phyloP scores from a whole-genome alignment of 2,329 filamentous ascomycete genomes.

The Knufia petricola region DNA sequence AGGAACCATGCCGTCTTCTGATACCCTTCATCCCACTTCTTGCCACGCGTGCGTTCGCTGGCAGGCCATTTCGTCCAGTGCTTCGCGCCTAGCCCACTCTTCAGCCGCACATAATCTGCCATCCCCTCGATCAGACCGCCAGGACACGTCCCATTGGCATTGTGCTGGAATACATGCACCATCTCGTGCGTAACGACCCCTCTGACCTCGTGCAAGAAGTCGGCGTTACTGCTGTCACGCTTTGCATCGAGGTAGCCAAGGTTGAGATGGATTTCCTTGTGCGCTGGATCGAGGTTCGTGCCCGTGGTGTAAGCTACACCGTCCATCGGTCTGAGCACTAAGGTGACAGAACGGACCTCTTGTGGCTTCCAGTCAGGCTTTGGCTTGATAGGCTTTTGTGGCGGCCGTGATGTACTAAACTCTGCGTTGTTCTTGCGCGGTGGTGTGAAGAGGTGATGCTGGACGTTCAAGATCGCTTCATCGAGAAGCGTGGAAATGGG shows the following conservation, averaged over 20 bases:
- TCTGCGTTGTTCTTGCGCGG: background rate
- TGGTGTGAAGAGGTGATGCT: slow-evolving; percentile 58
- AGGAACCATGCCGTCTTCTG: slow-evolving; percentile 87
- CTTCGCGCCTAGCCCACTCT: slow-evolving; percentile 61
- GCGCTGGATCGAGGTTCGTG: slow-evolving; percentile 65
- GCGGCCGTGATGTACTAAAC: background rate
- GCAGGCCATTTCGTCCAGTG: slow-evolving; percentile 61
- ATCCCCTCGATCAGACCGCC: slow-evolving; percentile 82
- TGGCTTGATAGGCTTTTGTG: slow-evolving; percentile 10
- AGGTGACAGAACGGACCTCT: slow-evolving; percentile 73
- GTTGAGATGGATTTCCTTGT: slow-evolving; percentile 89
- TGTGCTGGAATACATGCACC: slow-evolving; percentile 88
- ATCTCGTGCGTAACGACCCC: slow-evolving; percentile 88
- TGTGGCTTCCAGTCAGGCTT: slow-evolving; percentile 33
- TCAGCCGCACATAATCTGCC: slow-evolving; percentile 83
- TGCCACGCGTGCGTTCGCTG: slow-evolving; percentile 36
- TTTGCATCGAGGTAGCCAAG: slow-evolving; percentile 57
- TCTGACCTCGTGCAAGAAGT: slow-evolving; percentile 49
- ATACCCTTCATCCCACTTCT: slow-evolving; percentile 81
- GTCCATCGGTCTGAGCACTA: slow-evolving; percentile 67
- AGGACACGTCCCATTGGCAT: slow-evolving; percentile 50
- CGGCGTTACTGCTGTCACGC: slow-evolving; percentile 22
- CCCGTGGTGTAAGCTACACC: slow-evolving; percentile 88
- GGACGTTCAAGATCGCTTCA: slow-evolving; percentile 56
- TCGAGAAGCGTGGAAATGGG: slow-evolving; percentile 54